Percentiles rank a stretch among this genome's conserved stretches.
Conservation (phyloP, 2,329 filamentous ascomycete genomes). For the Hypoxylon sp. region DNA sequence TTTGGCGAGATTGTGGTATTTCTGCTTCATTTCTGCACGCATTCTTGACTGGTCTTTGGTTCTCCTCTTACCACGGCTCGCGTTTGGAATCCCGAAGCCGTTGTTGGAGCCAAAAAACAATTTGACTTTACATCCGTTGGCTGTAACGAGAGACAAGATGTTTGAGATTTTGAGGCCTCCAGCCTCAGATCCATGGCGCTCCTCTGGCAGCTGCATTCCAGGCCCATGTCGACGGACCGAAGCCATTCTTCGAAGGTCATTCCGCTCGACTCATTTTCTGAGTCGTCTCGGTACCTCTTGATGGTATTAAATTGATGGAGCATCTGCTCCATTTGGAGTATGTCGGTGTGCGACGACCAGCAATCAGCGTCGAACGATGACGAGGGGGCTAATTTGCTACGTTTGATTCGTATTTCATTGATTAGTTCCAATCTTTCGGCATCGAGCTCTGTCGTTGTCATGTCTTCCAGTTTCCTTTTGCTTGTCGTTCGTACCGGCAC, state of each 20-base stretch:
- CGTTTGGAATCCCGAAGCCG: neutral
- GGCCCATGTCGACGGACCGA: neutral
- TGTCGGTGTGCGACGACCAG: too few relatives aligned
- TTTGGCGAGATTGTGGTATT: neutral
- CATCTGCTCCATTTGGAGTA: conserved; percentile 10
- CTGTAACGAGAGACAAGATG: neutral
- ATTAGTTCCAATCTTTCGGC: too few relatives aligned
- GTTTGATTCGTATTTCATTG: too few relatives aligned
- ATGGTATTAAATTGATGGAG: conserved; percentile 3
- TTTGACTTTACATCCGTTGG: neutral
- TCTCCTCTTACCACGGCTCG: neutral
- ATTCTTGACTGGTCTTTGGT: neutral
- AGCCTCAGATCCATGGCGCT: conserved; percentile 5
- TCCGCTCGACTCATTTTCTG: neutral
- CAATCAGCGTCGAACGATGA: too few relatives aligned
- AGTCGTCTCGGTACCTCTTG: neutral
- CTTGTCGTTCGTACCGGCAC: too few relatives aligned
- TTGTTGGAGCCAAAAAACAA: conserved; percentile 4
- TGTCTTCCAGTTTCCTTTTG: too few relatives aligned
- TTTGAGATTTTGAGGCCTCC: conserved; percentile 2
- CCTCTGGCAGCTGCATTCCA: neutral
- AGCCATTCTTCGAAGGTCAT: neutral
- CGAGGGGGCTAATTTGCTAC: too few relatives aligned
- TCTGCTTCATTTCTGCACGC: neutral
- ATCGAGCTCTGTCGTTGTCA: too few relatives aligned